These are phyloP conservation scores for Lithocarpus polystachyus DNA, from an alignment of 306 rosid species.

Conservation along the genomic window DNA sequence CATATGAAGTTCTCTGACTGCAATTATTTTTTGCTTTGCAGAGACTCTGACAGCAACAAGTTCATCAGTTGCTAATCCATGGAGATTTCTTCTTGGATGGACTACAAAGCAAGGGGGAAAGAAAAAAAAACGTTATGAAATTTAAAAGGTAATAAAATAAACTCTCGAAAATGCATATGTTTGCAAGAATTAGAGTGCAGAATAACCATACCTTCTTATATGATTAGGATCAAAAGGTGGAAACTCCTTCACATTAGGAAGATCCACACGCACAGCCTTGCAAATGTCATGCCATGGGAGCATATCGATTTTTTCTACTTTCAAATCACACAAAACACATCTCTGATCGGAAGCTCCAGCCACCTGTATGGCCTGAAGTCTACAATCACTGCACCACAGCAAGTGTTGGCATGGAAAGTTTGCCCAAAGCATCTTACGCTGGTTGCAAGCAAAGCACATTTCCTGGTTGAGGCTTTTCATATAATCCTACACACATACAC, in stretches of 20 bases:
- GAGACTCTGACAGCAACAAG: background rate
- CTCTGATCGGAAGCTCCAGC: constrained; percentile 26
- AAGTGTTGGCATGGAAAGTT: constrained; percentile 41
- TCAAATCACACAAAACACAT: constrained; percentile 35
- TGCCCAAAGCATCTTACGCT: constrained; percentile 29
- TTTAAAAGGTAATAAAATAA: background rate
- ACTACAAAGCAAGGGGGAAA: constrained; percentile 10
- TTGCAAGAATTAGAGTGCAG: background rate
- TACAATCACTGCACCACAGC: constrained; percentile 42
- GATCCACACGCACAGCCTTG: background rate
- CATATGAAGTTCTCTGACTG: background rate
- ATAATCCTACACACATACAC: constrained; percentile 24
- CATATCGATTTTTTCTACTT: constrained; percentile 22
- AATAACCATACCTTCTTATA: constrained; percentile 10
- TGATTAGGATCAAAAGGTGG: constrained; percentile 15
- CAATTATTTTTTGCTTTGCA: constrained; percentile 1
- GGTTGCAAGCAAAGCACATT: constrained; percentile 34
- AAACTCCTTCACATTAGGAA: constrained; percentile 9
- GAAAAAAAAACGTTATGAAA: background rate
- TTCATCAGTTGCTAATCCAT: background rate
- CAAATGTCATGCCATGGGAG: background rate
- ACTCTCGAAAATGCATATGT: background rate
- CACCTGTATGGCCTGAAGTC: constrained; percentile 18
- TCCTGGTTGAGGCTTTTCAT: constrained; percentile 13
- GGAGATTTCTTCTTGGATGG: constrained; percentile 3